Evolutionary conservation across 345 rosid species (phyloP), one percentile per base, ranked within the genome.

Genomic region (Salix arbutifolia): DNA sequence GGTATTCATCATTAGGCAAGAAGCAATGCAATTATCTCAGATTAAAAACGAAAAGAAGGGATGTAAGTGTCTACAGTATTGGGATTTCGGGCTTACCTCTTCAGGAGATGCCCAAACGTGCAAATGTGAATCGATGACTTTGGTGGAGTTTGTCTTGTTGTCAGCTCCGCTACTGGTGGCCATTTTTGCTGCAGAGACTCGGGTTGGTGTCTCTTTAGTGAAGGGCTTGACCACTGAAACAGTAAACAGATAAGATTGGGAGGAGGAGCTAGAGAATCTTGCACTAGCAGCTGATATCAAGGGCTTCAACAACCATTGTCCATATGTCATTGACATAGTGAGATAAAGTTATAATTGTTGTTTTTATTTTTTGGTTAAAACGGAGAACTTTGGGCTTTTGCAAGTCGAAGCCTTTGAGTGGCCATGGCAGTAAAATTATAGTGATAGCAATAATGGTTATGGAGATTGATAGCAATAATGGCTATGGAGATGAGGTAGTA

Each of bases 101-200:
- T 86, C 84, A 75, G 97, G 92, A 75, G 99, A 91, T 61, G 97
- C 97, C 97, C 99, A 92, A 0, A 95, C 77, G 84, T 95, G 99
- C 73, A 95, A 88, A 86, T 95, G 99, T 11, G 97, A 89, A 83
- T 95, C 97, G 62, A 95, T 90, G 72, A 84, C 83, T 75, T 84
- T 89, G 70, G 81, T 23, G 65, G 85, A 28, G 67, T 79, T 64
- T 35, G 87, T 46, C 50, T 75, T 73, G 13, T 17, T 38, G 30
- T 67, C 81, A 60, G 91, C 31, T 72, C 56, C 85, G 74, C 65
- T 6, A 8, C 37, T 4, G n/a, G 89, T 76, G 65, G 91, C 88
- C 95, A 94, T 91, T 85, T 72, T 88, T 46, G 86, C 71, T 48
- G 82, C 84, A 19, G 78, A 61, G 58, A 73, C 71, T 80, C 1